A percentile compares a stretch with the other conserved stretches of the same genome.
phyloP scores from a whole-genome alignment of 2,329 filamentous ascomycete genomes.

The Aspergillus ochraceus region DNA sequence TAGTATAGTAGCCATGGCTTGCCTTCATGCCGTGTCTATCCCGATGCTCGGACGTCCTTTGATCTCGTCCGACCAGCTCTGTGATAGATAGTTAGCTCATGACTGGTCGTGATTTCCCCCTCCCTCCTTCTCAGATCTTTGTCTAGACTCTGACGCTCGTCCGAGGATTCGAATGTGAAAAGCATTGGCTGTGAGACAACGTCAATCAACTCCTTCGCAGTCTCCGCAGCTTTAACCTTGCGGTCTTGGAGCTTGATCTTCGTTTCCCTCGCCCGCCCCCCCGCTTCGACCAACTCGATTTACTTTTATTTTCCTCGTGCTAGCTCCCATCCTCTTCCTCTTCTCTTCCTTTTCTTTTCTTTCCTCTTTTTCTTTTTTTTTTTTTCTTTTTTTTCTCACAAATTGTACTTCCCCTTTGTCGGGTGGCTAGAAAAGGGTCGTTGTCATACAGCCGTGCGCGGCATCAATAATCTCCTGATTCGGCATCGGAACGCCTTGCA shows the following conservation, averaged over 20 bases:
- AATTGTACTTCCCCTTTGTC: background rate
- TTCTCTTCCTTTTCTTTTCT: background rate
- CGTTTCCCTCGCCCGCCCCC: background rate
- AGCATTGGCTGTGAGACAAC: constrained; percentile 8
- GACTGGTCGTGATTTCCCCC: constrained; percentile 12
- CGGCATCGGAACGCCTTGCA: background rate
- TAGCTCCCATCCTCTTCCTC: background rate
- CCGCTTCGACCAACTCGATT: constrained; percentile 7
- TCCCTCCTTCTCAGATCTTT: constrained; percentile 16
- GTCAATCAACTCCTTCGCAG: constrained; percentile 4
- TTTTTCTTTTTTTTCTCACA: background rate
- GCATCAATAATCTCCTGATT: background rate
- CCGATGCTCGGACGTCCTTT: constrained; percentile 4
- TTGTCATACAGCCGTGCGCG: background rate
- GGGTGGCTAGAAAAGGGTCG: background rate
- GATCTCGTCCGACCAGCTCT: constrained; percentile 9
- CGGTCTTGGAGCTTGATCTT: constrained; percentile 3
- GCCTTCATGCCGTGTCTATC: constrained; percentile 12
- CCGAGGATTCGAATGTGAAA: constrained; percentile 1
- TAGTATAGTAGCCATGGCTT: constrained; percentile 17
- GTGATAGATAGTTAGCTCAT: constrained; percentile 7
- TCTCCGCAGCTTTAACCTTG: constrained; percentile 4
- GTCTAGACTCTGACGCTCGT: constrained; percentile 3
- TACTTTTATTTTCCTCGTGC: background rate
- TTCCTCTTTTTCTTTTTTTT: background rate